Evolutionary conservation across 208 protist genomes (phyloP).

Genomic region (Acanthamoeba castellanii): DNA sequence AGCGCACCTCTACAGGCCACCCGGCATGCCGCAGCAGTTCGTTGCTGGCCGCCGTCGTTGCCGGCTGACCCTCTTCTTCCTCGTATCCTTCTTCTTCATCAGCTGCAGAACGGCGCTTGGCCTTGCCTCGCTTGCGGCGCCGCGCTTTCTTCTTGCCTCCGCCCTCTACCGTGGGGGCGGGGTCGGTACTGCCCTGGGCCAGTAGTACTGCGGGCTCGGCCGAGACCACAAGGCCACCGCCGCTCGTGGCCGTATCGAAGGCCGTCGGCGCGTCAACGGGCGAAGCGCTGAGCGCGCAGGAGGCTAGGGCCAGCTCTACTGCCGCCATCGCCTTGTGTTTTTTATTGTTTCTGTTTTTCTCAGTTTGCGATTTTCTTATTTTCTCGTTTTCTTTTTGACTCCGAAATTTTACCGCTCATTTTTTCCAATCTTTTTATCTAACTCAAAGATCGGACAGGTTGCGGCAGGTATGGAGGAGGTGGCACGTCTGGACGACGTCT

Average conservation of each 20-base stretch:
- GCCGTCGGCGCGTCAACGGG: no score
- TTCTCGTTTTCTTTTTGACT: not conserved
- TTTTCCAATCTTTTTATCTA: no score
- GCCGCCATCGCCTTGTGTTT: not conserved
- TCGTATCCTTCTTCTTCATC: not conserved
- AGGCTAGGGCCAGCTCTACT: no score
- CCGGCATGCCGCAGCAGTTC: not conserved
- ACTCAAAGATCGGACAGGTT: no score
- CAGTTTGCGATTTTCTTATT: not conserved
- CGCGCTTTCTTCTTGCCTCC: not conserved
- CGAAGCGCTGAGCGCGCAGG: no score
- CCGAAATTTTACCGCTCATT: no score
- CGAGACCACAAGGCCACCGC: no score
- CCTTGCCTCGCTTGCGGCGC: no score
- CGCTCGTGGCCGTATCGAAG: no score
- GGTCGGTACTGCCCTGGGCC: no score
- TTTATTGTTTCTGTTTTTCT: not conserved
- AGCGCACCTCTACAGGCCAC: constrained; percentile 33
- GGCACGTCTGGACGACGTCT: not conserved
- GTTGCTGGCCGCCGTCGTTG: not conserved
- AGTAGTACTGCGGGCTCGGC: not conserved
- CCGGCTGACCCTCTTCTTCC: not conserved
- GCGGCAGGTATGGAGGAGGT: not conserved
- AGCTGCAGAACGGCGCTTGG: not conserved
- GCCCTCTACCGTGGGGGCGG: no score